Evolutionary conservation across 306 rosid species (phyloP).

Genomic region (Abrus precatorius): DNA sequence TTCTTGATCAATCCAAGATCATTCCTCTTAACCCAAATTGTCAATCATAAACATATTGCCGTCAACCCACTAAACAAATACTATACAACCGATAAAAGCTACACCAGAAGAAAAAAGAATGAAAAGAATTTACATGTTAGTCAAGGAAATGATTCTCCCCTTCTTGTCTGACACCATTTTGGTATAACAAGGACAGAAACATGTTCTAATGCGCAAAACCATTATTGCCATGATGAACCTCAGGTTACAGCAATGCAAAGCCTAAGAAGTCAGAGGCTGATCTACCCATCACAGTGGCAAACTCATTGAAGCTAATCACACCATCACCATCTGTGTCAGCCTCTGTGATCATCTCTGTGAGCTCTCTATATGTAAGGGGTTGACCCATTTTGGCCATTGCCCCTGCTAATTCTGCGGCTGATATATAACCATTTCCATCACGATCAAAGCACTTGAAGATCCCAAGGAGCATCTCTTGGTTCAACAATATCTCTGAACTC

Average conservation of each 20-base stretch:
- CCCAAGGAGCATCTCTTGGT: constrained; percentile 63
- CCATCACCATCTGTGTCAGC: constrained; percentile 82
- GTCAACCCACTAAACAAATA: background rate
- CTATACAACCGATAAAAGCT: background rate
- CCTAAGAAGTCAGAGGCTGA: constrained; percentile 67
- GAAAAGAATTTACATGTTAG: background rate
- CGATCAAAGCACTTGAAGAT: constrained; percentile 75
- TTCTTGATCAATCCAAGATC: background rate
- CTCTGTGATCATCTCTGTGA: constrained; percentile 73
- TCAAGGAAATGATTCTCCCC: background rate
- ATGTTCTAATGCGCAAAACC: background rate
- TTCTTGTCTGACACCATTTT: background rate
- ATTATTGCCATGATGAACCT: background rate
- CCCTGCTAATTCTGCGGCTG: constrained; percentile 72
- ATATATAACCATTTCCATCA: constrained; percentile 72
- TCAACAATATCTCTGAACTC: constrained; percentile 53
- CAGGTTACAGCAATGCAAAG: constrained; percentile 47
- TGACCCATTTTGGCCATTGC: constrained; percentile 86
- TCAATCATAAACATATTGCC: background rate
- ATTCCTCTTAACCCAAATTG: background rate
- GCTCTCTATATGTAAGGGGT: constrained; percentile 69
- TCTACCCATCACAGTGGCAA: constrained; percentile 65
- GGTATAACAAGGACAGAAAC: constrained; percentile 17
- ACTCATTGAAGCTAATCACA: constrained; percentile 76
- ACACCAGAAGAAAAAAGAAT: background rate